Evolutionary conservation across 768 basidiomycete genomes (phyloP), one percentile per base, ranked within the genome.

Genomic region (Russula emetica): DNA sequence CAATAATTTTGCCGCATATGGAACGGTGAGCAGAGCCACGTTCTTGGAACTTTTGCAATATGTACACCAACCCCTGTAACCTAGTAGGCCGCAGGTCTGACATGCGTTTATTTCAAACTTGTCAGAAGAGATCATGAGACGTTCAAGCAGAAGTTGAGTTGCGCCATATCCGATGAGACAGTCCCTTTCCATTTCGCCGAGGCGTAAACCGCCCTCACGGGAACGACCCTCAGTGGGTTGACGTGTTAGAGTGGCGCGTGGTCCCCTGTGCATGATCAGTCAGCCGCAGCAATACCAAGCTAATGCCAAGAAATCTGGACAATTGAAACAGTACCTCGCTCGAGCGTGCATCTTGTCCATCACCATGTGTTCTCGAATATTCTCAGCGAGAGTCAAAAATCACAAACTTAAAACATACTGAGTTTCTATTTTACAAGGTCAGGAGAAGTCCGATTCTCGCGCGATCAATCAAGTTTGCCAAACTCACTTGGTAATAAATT

Each of bases 321-420:
- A 28, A 30, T 42, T 57, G 60, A 56, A 24, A 36, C 55, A 22
- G 10, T 80, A 88, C 92, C 93, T 88, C 56, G 97, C 94, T 62
- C 97, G 88, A 68, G 97, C 97, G 70, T 99, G 97, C 97, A 99
- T 99, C 81, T 99, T 99, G 81, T 99, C 97, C 88, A 98, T 90
- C 56, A 98, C 96, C 96, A 98, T 98, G 78, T 96, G 95, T 79
- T 95, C 87, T 90, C 69, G 45, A 57, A 20, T 55, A 44, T 42
- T 42, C 14, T 70, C 50, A 70, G 62, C 44, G 34, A 55, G 51
- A 49, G 20, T 52, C 32, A 40, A 53, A 42, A 9, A 26, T 36
- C 34, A 22, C 55, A 62, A 32, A 55, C 45, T 34, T 28, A 62
- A 55, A 51, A 75, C 92, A 79, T 75, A 97, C 95, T 98, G 61